Conservation (phyloP, 192 early-diverging fungal species). For the Podila epicladia region DNA sequence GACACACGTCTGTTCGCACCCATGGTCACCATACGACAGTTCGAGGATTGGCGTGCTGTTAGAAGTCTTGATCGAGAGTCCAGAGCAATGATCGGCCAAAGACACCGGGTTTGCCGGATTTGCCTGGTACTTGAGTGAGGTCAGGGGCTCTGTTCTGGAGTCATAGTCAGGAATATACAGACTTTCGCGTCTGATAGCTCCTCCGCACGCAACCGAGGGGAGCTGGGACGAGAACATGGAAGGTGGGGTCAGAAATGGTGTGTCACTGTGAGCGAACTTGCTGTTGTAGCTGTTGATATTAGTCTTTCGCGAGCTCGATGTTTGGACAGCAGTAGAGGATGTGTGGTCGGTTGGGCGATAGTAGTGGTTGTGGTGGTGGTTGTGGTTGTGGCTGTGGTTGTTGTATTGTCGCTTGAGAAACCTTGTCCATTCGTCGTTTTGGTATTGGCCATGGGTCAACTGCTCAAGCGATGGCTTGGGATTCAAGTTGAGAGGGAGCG, state of each 20-base stretch:
- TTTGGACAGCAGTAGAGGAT: not conserved
- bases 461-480: conserved; percentile 12
- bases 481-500: conserved; percentile 21
- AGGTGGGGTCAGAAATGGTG: not conserved
- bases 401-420: conserved; percentile 40
- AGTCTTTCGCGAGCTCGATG: no score
- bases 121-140: not conserved
- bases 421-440: conserved; percentile 21
- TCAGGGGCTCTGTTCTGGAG: not conserved
- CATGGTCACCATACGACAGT: not conserved
- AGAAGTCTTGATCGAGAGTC: no score
- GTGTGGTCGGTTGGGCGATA: not conserved
- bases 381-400: not conserved
- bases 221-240: not conserved
- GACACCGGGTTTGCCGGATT: no score
- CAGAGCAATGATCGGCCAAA: no score
- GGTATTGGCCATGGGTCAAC: conserved; percentile 8
- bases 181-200: not conserved
- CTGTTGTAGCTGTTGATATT: not conserved
- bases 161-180: not conserved
- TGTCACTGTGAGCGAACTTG: not conserved
- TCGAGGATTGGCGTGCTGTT: not conserved
- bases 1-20: conserved; percentile 32
- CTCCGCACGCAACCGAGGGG: not conserved
- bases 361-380: not conserved